Evolutionary conservation across 192 early-diverging fungal species (phyloP).

Genomic region (Obelidium mucronatum): DNA sequence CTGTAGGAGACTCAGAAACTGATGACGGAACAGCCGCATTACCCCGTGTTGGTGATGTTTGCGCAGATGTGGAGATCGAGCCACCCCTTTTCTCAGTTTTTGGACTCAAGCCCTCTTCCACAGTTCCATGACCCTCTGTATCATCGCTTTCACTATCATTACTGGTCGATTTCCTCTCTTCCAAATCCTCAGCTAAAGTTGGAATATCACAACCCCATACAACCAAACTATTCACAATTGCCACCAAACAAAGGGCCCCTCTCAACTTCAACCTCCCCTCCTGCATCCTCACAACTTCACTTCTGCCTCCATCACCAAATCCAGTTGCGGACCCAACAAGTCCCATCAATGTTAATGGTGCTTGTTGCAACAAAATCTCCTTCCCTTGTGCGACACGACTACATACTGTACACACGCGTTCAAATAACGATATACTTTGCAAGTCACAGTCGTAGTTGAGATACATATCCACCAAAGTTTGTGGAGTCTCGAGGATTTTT

Average conservation of each 20-base stretch:
- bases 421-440: slow-evolving; percentile 54
- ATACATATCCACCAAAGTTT: slow-evolving; percentile 66
- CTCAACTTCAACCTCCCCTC: slow-evolving; percentile 45
- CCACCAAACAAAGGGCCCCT: slow-evolving; percentile 55
- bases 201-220: slow-evolving; percentile 47
- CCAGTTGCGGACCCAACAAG: slow-evolving; percentile 45
- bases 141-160: background rate
- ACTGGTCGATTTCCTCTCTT: background rate
- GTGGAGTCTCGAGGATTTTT: slow-evolving; percentile 63
- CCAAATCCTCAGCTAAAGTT: background rate
- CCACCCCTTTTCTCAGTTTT: background rate
- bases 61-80: background rate
- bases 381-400: slow-evolving; percentile 54
- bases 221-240: slow-evolving; percentile 57
- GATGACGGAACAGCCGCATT: background rate
- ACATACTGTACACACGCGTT: slow-evolving; percentile 58
- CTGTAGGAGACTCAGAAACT: background rate
- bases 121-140: background rate
- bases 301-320: slow-evolving; percentile 35
- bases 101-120: background rate
- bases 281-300: slow-evolving; percentile 49
- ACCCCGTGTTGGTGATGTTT: background rate
- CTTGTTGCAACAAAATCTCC: slow-evolving; percentile 7
- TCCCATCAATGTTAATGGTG: slow-evolving; percentile 35
- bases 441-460: slow-evolving; percentile 72